phyloP scores from a whole-genome alignment of 805 yeast genomes.

The Metschnikowia sp. region DNA sequence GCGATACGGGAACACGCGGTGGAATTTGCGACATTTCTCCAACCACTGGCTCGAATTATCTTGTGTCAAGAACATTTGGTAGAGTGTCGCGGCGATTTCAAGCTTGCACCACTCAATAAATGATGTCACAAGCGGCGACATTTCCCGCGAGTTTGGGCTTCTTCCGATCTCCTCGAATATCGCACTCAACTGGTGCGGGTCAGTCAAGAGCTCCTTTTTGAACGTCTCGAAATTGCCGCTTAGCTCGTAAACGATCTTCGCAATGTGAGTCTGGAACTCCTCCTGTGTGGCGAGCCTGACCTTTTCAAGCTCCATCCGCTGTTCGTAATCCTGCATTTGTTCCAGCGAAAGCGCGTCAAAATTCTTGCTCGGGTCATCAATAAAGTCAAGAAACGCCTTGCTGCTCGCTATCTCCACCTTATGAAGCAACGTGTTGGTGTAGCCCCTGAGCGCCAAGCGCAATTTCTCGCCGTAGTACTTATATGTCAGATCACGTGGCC shows the following conservation, averaged over 20 bases:
- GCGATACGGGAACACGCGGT: conserved; percentile 74
- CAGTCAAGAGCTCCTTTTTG: conserved; percentile 49
- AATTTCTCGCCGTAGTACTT: conserved; percentile 67
- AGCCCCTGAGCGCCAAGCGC: conserved; percentile 74
- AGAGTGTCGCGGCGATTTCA: conserved; percentile 80
- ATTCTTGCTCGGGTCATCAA: conserved; percentile 15
- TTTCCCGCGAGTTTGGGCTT: conserved; percentile 48
- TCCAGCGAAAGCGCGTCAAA: conserved; percentile 34
- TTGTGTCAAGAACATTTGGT: conserved; percentile 73
- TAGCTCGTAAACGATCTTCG: conserved; percentile 51
- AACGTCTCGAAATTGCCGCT: conserved; percentile 58
- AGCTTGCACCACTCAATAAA: conserved; percentile 81
- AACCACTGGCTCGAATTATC: conserved; percentile 79
- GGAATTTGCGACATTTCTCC: conserved; percentile 66
- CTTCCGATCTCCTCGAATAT: conserved; percentile 66
- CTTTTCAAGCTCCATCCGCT: conserved; percentile 59
- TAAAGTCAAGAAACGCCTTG: conserved; percentile 32
- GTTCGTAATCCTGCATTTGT: conserved; percentile 54
- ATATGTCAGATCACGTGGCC: neutral
- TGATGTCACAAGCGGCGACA: conserved; percentile 64
- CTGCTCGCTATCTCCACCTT: conserved; percentile 56
- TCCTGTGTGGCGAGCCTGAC: conserved; percentile 57
- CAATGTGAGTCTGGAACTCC: conserved; percentile 69
- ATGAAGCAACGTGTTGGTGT: conserved; percentile 50
- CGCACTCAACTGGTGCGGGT: conserved; percentile 52